Base-by-base conservation (phyloP, 768 basidiomycete species). In the Cyathus striatus region DNA sequence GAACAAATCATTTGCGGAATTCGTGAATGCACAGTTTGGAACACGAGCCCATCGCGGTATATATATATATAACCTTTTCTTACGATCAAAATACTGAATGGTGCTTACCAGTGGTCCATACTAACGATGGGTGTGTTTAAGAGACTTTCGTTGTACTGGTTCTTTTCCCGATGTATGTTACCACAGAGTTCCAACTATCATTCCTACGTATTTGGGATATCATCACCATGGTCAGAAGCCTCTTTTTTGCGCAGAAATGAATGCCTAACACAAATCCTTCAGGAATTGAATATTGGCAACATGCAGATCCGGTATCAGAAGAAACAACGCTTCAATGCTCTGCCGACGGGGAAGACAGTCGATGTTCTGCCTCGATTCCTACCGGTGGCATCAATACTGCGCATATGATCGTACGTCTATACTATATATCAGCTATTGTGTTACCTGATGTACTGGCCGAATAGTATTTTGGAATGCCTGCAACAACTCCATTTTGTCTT, bases 271-370 rank as follows among this genome's bases (percentile, higher is more conserved):
- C 22, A n/a, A 20, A n/a, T 10, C 10, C 25, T 3, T 12, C 38
- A 76, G 74, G 75, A 0, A 53, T 75, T 38, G 75, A 77, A 52
- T 76, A 76, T 46, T 78, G 75, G 76, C 68, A 72, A 49, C 61
- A 63, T 24, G 52, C 49, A 4, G 66, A 70, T 30, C 77, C 77
- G 4, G 40, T 67, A 0, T 65, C 65, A 4, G 56, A 62, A 22
- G 58, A 63, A 12, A 76, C 65, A 4, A 73, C 70, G 0, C 49
- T 64, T 4, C 59, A 65, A 47, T 78, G 75, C 47, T 58, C 65
- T 25, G 53, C 60, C 1, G 60, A 69, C 26, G 77, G 75, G 3
- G 76, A 79, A 54, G 77, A 79, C 46, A 62, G 64, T 2, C 56
- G 49, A 33, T 76, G 76, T 52, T 77, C 75, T 14, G 68, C 69